phyloP scores from a whole-genome alignment of 2,329 filamentous ascomycete genomes.

The Botrytis pseudocinerea region DNA sequence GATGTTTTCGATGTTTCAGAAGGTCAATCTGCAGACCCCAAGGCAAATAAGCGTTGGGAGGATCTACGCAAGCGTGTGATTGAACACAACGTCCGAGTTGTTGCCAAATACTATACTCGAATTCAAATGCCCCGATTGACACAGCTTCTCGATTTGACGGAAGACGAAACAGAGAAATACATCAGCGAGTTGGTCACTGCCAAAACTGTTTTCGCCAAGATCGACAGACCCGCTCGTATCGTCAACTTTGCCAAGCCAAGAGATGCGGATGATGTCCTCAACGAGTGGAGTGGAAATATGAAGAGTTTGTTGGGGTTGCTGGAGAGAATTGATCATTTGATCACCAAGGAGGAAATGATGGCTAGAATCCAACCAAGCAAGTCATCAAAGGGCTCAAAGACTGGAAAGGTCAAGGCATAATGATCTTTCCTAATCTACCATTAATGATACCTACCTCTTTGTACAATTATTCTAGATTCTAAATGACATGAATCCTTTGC shows the following conservation, averaged over 20 bases:
- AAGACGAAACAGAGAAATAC: conserved; percentile 98
- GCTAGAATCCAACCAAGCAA: conserved; percentile 78
- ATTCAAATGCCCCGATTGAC: conserved; percentile 91
- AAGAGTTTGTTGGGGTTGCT: conserved; percentile 83
- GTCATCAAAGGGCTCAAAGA: conserved; percentile 39
- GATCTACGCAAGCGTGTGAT: conserved; percentile 97
- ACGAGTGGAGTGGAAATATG: conserved; percentile 99
- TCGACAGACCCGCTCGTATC: conserved; percentile 87
- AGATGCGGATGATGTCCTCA: conserved; percentile 92
- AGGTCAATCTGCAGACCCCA: conserved; percentile 69
- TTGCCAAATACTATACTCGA: conserved; percentile 98
- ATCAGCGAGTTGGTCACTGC: conserved; percentile 95
- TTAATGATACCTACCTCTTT: conserved; percentile 35
- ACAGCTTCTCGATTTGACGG: conserved; percentile 84
- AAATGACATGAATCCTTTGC: conserved; percentile 35
- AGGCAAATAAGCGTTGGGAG: conserved; percentile 84
- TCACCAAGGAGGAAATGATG: conserved; percentile 99
- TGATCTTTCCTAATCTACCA: conserved; percentile 22
- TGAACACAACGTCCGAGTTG: conserved; percentile 96
- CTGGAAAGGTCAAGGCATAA: conserved; percentile 41
- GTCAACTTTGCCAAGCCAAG: conserved; percentile 94
- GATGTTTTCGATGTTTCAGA: conserved; percentile 80
- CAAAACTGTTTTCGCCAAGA: conserved; percentile 97
- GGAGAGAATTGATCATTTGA: conserved; percentile 94
- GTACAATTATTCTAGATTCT: conserved; percentile 42